Percentiles rank a stretch among this genome's conserved stretches.
phyloP scores from a whole-genome alignment of 768 basidiomycete genomes.

The Suillus luteus region DNA sequence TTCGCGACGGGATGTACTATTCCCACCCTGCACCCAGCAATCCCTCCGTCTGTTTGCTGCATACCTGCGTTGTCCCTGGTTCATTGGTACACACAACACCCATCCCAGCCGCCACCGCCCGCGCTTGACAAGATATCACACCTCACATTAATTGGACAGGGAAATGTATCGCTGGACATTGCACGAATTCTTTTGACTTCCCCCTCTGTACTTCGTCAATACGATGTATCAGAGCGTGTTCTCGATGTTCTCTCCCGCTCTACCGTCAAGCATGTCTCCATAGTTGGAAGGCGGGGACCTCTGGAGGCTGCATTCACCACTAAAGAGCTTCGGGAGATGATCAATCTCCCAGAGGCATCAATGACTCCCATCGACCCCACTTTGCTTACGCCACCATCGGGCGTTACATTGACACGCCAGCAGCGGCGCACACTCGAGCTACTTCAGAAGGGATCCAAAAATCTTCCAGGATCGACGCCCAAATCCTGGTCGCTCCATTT shows the following conservation, averaged over 20 bases:
- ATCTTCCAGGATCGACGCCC: slow-evolving; percentile 45
- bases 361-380: slow-evolving; percentile 62
- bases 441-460: slow-evolving; percentile 63
- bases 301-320: slow-evolving; percentile 88
- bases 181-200: slow-evolving; percentile 86
- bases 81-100: slow-evolving; percentile 96
- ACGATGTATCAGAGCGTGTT: slow-evolving; percentile 79
- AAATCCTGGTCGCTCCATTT: slow-evolving; percentile 86
- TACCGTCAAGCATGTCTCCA: slow-evolving; percentile 72
- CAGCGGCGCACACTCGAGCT: slow-evolving; percentile 69
- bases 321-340: slow-evolving; percentile 91
- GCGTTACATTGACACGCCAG: slow-evolving; percentile 51
- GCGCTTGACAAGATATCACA: slow-evolving; percentile 66
- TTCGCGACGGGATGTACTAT: slow-evolving; percentile 85
- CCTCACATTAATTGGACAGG: slow-evolving; percentile 88
- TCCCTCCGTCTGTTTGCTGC: slow-evolving; percentile 51
- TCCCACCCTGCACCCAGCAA: slow-evolving; percentile 56
- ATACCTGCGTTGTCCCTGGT: slow-evolving; percentile 82
- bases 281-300: slow-evolving; percentile 85
- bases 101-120: slow-evolving; percentile 61
- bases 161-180: slow-evolving; percentile 92
- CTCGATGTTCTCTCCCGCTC: slow-evolving; percentile 66
- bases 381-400: slow-evolving; percentile 42
- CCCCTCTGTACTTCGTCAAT: slow-evolving; percentile 58
- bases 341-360: slow-evolving; percentile 57